Evolutionary conservation across 1,139 yeast genomes (phyloP).

Genomic region (Magnusiomyces suaveolens): DNA sequence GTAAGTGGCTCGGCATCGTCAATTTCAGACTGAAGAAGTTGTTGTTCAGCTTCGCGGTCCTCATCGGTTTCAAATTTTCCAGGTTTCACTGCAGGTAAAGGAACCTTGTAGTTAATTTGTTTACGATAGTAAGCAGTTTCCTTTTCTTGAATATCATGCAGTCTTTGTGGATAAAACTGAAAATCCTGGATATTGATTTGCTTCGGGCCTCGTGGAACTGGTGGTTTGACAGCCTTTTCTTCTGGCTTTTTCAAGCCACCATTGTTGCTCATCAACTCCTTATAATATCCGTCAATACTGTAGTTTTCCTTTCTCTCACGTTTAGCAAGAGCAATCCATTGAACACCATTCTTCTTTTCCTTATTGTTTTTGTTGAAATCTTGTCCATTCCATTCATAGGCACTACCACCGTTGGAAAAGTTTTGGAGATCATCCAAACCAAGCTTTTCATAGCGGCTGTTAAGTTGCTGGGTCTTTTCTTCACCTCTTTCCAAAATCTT

Average conservation of each 20-base stretch:
- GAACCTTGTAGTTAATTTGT: conserved; percentile 59
- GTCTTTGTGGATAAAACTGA: conserved; percentile 69
- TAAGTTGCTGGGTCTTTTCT: conserved; percentile 65
- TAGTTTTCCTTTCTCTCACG: conserved; percentile 87
- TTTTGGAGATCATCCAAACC: conserved; percentile 90
- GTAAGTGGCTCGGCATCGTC: conserved; percentile 64
- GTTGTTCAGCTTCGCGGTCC: conserved; percentile 46
- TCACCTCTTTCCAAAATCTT: conserved; percentile 68
- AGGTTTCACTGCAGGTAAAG: conserved; percentile 38
- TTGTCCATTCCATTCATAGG: conserved; percentile 94
- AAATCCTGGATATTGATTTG: conserved; percentile 67
- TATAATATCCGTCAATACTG: conserved; percentile 79
- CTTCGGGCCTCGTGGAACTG: conserved; percentile 61
- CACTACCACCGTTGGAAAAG: conserved; percentile 76
- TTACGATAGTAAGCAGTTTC: conserved; percentile 73
- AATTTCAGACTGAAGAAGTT: conserved; percentile 59
- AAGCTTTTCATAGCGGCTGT: conserved; percentile 68
- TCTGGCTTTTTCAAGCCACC: conserved; percentile 33
- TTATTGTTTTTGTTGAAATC: conserved; percentile 61
- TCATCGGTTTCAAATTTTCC: conserved; percentile 40
- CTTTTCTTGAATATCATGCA: conserved; percentile 57
- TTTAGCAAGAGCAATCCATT: conserved; percentile 81
- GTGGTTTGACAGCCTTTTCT: conserved; percentile 31
- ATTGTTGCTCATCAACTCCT: conserved; percentile 47
- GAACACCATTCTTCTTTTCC: conserved; percentile 19